Evolutionary conservation across 441 rosid species (phyloP).

Genomic region (Adansonia rubrostipa): DNA sequence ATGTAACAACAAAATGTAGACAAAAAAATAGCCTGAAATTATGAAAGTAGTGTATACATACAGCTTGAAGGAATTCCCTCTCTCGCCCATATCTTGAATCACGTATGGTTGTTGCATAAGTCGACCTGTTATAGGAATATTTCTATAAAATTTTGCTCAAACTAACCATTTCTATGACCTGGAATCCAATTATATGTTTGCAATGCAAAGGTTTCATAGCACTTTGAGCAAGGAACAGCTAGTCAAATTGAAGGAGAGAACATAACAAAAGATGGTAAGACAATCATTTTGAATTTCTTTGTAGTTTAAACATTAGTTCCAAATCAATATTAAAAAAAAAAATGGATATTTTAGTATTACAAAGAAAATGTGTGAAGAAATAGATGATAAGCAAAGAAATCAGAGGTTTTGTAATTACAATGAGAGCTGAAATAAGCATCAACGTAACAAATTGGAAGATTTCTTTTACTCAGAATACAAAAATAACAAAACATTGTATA

Average conservation of each 20-base stretch:
- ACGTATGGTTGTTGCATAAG: constrained; percentile 89
- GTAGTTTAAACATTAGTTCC: not conserved
- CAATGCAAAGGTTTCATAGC: constrained; percentile 12
- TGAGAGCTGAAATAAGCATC: not conserved
- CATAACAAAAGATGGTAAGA: not conserved
- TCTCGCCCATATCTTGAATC: constrained; percentile 92
- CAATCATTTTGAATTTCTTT: not conserved
- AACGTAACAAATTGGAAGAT: not conserved
- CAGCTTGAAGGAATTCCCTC: constrained; percentile 94
- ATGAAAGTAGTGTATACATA: constrained; percentile 49
- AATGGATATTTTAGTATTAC: not conserved
- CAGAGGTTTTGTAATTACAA: not conserved
- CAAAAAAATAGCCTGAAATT: constrained; percentile 23
- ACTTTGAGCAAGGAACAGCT: not conserved
- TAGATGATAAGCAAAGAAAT: not conserved
- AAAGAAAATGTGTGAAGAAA: not conserved
- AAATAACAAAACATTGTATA: not conserved
- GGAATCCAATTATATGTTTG: not conserved
- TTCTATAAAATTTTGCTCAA: constrained; percentile 14
- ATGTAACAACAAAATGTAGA: not conserved
- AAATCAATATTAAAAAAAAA: not conserved
- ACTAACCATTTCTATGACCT: not conserved
- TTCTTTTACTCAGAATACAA: not conserved
- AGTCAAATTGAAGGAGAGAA: not conserved
- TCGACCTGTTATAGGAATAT: constrained; percentile 59